Conservation (phyloP, 495 filamentous ascomycete species). For the Annulohypoxylon moriforme region DNA sequence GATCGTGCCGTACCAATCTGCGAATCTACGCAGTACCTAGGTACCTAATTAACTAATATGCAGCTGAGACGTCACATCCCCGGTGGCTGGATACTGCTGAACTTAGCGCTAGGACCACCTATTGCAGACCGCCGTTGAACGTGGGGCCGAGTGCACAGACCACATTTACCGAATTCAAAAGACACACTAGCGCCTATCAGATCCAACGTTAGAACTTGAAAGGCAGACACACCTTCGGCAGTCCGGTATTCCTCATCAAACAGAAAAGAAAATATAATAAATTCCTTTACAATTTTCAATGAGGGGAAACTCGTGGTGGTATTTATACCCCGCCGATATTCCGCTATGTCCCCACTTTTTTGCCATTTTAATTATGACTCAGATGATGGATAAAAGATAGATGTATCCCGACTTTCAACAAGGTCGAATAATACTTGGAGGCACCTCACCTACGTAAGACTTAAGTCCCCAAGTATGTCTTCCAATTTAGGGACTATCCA, state of each 20-base stretch:
- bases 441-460: neutral
- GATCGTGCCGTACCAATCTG: conserved; percentile 8
- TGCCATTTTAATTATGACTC: conserved; percentile 19
- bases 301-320: conserved; percentile 21
- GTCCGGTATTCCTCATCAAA: conserved; percentile 17
- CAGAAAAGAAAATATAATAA: conserved; percentile 17
- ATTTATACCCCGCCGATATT: conserved; percentile 34
- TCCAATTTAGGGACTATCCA: neutral
- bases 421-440: neutral
- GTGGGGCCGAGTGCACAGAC: conserved; percentile 38
- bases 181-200: conserved; percentile 24
- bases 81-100: conserved; percentile 22
- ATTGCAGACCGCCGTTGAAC: neutral
- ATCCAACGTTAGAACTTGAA: conserved; percentile 16
- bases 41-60: neutral
- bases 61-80: conserved; percentile 33
- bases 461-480: neutral
- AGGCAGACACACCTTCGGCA: conserved; percentile 28
- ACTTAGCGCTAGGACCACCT: conserved; percentile 20
- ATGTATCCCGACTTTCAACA: neutral
- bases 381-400: conserved; percentile 14
- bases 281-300: neutral
- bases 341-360: conserved; percentile 23
- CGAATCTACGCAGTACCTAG: too few species aligned
- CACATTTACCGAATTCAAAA: conserved; percentile 11